Conservation (phyloP, 2,329 filamentous ascomycete species). For the Ophiostoma piceae region DNA sequence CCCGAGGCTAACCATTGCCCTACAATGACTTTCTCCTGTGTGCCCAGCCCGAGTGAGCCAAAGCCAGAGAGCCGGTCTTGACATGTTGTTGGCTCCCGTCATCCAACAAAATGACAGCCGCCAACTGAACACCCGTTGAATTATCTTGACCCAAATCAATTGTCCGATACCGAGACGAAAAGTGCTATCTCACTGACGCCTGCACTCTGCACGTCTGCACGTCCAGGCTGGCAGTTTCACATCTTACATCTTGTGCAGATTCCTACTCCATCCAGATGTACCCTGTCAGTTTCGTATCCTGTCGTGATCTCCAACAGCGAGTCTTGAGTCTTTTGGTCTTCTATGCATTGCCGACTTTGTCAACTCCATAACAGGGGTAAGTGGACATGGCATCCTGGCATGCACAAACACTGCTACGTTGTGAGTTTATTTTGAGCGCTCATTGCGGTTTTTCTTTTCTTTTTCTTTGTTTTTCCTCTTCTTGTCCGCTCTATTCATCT, state of each 20-base stretch:
- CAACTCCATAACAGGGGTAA: slow-evolving; percentile 19
- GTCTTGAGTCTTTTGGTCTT: slow-evolving; percentile 11
- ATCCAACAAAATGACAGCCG: slow-evolving; percentile 8
- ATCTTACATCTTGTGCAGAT: slow-evolving; percentile 30
- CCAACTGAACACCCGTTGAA: slow-evolving; percentile 9
- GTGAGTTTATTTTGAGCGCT: slow-evolving; percentile 1
- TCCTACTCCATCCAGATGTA: slow-evolving; percentile 27
- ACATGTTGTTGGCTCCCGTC: neutral
- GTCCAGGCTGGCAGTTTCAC: slow-evolving; percentile 33
- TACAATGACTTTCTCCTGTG: no score
- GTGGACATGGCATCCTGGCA: neutral
- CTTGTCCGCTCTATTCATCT: no score
- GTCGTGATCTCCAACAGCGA: slow-evolving; percentile 29
- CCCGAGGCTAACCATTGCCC: neutral
- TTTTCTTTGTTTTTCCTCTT: neutral
- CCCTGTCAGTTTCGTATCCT: slow-evolving; percentile 33
- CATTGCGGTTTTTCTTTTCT: neutral
- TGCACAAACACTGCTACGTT: neutral
- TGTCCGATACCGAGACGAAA: slow-evolving; percentile 15
- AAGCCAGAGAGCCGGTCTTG: no score
- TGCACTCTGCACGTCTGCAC: neutral
- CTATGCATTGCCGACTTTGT: slow-evolving; percentile 21
- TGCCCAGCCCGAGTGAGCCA: no score
- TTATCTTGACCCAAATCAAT: neutral
- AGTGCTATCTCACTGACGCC: slow-evolving; percentile 23